phyloP scores from a whole-genome alignment of 768 basidiomycete species.

The Mycena belliarum region DNA sequence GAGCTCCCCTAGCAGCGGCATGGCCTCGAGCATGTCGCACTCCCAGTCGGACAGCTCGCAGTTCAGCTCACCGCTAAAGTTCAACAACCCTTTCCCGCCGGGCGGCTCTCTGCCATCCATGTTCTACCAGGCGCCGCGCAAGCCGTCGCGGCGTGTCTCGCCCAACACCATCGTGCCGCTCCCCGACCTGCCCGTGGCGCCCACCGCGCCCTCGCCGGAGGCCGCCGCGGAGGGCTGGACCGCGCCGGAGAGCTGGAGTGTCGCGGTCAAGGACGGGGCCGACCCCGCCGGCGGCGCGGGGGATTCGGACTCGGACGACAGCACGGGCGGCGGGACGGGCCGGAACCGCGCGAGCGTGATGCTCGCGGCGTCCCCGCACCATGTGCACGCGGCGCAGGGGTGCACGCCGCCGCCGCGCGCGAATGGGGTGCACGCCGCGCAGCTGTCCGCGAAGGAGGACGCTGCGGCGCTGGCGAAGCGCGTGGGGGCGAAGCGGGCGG shows the following conservation, averaged over 20 bases:
- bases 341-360: conserved; percentile 4
- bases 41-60: conserved; percentile 33
- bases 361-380: conserved; percentile 46
- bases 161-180: conserved; percentile 46
- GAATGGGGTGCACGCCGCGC: conserved; percentile 42
- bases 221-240: conserved; percentile 46
- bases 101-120: conserved; percentile 16
- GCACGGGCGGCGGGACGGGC: conserved; percentile 11
- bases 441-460: conserved; percentile 42
- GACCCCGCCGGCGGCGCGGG: conserved; percentile 33
- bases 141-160: conserved; percentile 44
- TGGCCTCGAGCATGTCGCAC: conserved; percentile 37
- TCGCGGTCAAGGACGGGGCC: conserved; percentile 44
- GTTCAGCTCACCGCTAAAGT: conserved; percentile 31
- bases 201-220: conserved; percentile 14
- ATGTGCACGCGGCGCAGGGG: not conserved
- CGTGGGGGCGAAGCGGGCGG: conserved; percentile 30
- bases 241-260: conserved; percentile 78
- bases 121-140: conserved; percentile 1
- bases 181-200: conserved; percentile 10
- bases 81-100: conserved; percentile 44
- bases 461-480: conserved; percentile 58
- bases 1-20: conserved; percentile 44
- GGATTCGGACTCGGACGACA: conserved; percentile 35
- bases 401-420: not conserved